These are phyloP conservation scores for Plasmodium gonderi DNA, from an alignment of 169 alveolate species.

Conservation along the genomic window DNA sequence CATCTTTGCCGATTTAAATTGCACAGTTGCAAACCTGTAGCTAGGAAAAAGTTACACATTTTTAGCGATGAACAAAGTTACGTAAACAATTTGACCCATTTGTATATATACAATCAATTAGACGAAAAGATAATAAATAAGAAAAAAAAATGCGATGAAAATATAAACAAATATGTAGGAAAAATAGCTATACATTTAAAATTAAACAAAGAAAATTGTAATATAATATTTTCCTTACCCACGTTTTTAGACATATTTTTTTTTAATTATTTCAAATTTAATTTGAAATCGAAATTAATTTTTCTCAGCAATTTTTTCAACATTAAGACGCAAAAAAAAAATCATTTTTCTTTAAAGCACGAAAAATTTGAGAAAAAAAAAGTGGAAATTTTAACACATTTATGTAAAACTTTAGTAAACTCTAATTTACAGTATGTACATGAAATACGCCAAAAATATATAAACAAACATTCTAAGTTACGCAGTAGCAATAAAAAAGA, in stretches of 20 bases:
- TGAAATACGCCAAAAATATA: slow-evolving; percentile 12
- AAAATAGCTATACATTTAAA: slow-evolving; percentile 55
- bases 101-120: slow-evolving; percentile 47
- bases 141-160: slow-evolving; percentile 6
- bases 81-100: slow-evolving; percentile 8
- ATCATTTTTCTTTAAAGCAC: neutral
- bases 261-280: slow-evolving; percentile 66
- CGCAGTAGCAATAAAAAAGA: neutral
- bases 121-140: slow-evolving; percentile 7
- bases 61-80: slow-evolving; percentile 65
- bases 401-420: slow-evolving; percentile 34
- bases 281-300: slow-evolving; percentile 32
- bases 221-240: slow-evolving; percentile 40
- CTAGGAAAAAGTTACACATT: slow-evolving; percentile 36
- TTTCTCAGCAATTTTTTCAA: slow-evolving; percentile 36
- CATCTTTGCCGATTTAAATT: neutral
- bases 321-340: slow-evolving; percentile 3
- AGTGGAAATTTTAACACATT: slow-evolving; percentile 27
- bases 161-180: slow-evolving; percentile 66
- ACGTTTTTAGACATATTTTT: slow-evolving; percentile 50
- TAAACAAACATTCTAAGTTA: neutral
- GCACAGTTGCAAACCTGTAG: neutral
- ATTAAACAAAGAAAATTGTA: slow-evolving; percentile 38
- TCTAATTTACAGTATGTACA: slow-evolving; percentile 36
- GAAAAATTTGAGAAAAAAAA: slow-evolving; percentile 33